Base-by-base conservation (phyloP, 1,284 basidiomycete species). In the Puccinia coronata region DNA sequence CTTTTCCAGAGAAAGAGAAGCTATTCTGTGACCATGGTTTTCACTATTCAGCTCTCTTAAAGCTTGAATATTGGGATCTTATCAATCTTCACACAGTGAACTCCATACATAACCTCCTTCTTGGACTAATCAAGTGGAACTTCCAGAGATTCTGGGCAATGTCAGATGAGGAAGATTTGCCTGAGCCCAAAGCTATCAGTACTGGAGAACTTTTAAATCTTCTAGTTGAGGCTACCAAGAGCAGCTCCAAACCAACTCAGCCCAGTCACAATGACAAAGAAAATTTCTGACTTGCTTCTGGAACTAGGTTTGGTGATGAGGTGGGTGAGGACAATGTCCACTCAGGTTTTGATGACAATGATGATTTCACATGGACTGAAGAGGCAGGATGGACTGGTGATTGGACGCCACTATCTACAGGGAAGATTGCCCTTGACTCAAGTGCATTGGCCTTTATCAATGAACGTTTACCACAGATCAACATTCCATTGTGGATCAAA, bases 91-190 rank as follows among this genome's bases (percentile, higher is more conserved):
- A n/a, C n/a, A n/a, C n/a, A n/a, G n/a, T n/a, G n/a, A n/a, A n/a
- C n/a, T n/a, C n/a, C n/a, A 76, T 76, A 59, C 74, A 76, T n/a
- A 76, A 76, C 41, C 59, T 76, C 5, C 12, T 76, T 1, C 59
- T 76, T 47, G 59, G 59, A 8, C 47, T 76, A 36, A 28, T 73
- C 18, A 36, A 53, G 34, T 73, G 71, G 71, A 49, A 73, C 51
- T 73, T 49, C 25, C 57, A 59, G 5, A 5, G 59, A n/a, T 76
- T 76, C 49, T 65, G 59, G 74, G 39, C 34, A 6, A 76, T 76
- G 74, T 41, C 74, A 3, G 74, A 76, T 65, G 23, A 31, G 2
- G 43, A 65, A 6, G 41, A 65, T 49, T 12, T 28, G 23, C 41
- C 39, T 18, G 43, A 63, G 34, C 28, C 41, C n/a, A 20, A 67